phyloP scores from a whole-genome alignment of 2,329 filamentous ascomycete species.

The Ophiostoma angusticollis region DNA sequence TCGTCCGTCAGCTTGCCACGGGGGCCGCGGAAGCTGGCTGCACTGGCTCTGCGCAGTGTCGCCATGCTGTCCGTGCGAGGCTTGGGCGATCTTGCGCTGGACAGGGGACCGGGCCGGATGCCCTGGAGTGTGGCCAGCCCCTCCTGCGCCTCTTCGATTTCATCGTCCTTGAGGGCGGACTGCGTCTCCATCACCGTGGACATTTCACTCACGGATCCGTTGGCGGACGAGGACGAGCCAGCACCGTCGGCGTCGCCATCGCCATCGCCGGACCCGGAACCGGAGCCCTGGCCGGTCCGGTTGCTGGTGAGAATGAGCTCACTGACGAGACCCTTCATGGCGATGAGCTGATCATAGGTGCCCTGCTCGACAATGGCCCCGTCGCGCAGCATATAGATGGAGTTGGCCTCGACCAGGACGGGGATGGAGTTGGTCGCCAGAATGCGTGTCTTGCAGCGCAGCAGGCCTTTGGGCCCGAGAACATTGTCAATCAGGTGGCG shows the following conservation, averaged over 20 bases:
- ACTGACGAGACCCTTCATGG: slow-evolving; percentile 83
- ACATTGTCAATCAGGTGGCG: slow-evolving; percentile 92
- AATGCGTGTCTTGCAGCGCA: slow-evolving; percentile 77
- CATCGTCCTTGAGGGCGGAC: slow-evolving; percentile 47
- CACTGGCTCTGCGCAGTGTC: slow-evolving; percentile 79
- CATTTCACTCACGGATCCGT: slow-evolving; percentile 39
- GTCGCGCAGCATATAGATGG: slow-evolving; percentile 72
- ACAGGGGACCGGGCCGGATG: slow-evolving; percentile 43
- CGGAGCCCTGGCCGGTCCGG: slow-evolving; percentile 36
- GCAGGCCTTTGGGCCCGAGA: slow-evolving; percentile 69
- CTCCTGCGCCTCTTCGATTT: slow-evolving; percentile 69
- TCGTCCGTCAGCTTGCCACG: slow-evolving; percentile 77
- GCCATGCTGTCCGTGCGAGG: slow-evolving; percentile 54
- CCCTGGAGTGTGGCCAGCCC: slow-evolving; percentile 61
- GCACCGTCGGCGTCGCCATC: slow-evolving; percentile 20
- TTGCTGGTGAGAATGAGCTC: slow-evolving; percentile 70
- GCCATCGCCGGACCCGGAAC: slow-evolving; percentile 34
- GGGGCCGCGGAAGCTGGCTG: slow-evolving; percentile 77
- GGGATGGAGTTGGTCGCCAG: slow-evolving; percentile 92
- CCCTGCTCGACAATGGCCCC: slow-evolving; percentile 76
- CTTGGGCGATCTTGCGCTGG: slow-evolving; percentile 25
- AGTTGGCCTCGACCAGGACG: slow-evolving; percentile 78
- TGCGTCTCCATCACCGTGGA: slow-evolving; percentile 44
- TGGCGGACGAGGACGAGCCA: slow-evolving; percentile 15
- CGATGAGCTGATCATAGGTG: slow-evolving; percentile 80